Conservation (phyloP, 768 basidiomycete genomes). For the Daedaleopsis nitida region DNA sequence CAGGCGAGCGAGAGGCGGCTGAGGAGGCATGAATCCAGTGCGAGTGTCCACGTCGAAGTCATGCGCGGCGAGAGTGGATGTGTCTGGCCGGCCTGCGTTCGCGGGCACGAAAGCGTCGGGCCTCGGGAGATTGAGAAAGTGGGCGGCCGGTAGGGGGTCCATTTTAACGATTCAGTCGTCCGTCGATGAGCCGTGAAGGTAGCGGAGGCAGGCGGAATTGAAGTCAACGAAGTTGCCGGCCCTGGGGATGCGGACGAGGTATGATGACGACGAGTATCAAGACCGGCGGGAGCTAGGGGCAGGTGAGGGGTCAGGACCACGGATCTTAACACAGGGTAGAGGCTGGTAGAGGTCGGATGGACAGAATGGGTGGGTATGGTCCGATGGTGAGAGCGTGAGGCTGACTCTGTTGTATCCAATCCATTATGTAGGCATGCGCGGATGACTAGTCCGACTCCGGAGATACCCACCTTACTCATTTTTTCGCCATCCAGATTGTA, state of each 20-base stretch:
- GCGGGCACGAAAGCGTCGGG: constrained; percentile 31
- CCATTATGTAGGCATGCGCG: background rate
- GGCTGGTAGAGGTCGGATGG: background rate
- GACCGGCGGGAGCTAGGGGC: background rate
- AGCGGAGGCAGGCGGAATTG: background rate
- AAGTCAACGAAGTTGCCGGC: background rate
- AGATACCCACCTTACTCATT: constrained; percentile 13
- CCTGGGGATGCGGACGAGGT: background rate
- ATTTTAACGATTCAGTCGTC: constrained; percentile 9
- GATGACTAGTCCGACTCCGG: constrained; percentile 6
- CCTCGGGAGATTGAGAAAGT: constrained; percentile 39
- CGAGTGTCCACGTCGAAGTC: constrained; percentile 87
- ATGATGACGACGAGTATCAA: background rate
- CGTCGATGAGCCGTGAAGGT: no score
- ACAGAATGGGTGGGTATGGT: background rate
- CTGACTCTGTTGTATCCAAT: background rate
- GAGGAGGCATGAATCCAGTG: constrained; percentile 90
- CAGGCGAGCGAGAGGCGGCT: constrained; percentile 66
- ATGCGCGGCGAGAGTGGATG: constrained; percentile 40
- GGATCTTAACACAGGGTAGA: background rate
- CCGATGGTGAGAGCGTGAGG: background rate
- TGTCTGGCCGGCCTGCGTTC: constrained; percentile 33
- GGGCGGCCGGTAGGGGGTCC: constrained; percentile 25
- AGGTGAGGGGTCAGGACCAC: background rate
- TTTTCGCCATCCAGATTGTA: constrained; percentile 16